Evolutionary conservation across 2,329 filamentous ascomycete genomes (phyloP), one percentile per base, ranked within the genome.

Genomic region (Pseudopyricularia cyperi): DNA sequence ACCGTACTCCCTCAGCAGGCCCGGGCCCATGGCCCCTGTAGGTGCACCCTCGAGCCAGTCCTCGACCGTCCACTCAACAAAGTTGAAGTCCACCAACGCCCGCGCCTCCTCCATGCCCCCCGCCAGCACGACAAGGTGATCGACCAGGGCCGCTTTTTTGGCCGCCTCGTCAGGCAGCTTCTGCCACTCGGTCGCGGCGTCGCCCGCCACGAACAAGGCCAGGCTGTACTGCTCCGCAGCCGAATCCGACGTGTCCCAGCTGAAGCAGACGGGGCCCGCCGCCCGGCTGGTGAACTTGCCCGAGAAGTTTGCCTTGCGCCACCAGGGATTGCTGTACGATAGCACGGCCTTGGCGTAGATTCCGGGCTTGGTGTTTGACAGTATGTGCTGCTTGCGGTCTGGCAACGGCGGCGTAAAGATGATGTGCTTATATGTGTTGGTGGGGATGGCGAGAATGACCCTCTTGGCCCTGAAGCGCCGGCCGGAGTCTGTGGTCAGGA

Each of bases 281-380:
- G 32, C 46, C 17, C 30, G 33, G 46, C 46, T 48, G 37, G 37
- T 42, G 32, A 67, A 61, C 49, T 71, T 62, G 3, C 76, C 77
- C 53, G 68, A 73, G 35, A 71, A 65, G 0, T 70, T 68, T 1
- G 52, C 54, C 4, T 59, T 53, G 28, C 58, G 55, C 68, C 68
- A 71, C 58, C 64, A 76, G 0, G 73, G 67, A 3, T 58, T 52
- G 11, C 58, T 56, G 58, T 70, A 76, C 5, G 61, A 57, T 24
- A 72, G 57, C 51, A 79, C 74, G 7, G 68, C 69, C 59, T 80
- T 80, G 50, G 68, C 70, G 57, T 77, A 76, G 55, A 72, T 71
- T 3, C 75, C 74, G 37, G 71, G 68, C 0, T 56, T 60, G 6
- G 65, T 66, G 0, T 66, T 62, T 2, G 67, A 57, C 11, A 62